Evolutionary conservation across 2,329 filamentous ascomycete species (phyloP).

Genomic region (Pyricularia grisea): DNA sequence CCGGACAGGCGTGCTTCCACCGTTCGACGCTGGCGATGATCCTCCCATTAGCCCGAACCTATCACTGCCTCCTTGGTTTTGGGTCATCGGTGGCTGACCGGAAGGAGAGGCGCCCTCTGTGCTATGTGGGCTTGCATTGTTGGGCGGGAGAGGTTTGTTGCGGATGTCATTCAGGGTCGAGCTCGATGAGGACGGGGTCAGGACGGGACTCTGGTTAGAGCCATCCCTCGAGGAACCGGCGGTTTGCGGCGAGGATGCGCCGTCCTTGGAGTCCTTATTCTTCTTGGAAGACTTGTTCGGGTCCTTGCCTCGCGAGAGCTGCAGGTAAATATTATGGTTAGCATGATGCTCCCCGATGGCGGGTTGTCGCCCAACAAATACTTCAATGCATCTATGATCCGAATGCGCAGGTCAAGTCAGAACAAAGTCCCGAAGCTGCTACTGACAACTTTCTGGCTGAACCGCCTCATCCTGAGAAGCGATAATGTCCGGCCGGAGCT

Average conservation of each 20-base stretch:
- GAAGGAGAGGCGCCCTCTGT: constrained; percentile 25
- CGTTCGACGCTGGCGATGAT: constrained; percentile 34
- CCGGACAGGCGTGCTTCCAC: constrained; percentile 52
- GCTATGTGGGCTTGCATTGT: constrained; percentile 32
- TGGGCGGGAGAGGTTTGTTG: constrained; percentile 66
- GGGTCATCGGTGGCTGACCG: constrained; percentile 8
- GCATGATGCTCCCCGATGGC: background rate
- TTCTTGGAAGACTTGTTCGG: constrained; percentile 75
- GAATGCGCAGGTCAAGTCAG: background rate
- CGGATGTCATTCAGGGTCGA: constrained; percentile 78
- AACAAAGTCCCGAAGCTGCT: constrained; percentile 11
- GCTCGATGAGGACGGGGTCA: constrained; percentile 82
- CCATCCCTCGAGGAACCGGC: constrained; percentile 38
- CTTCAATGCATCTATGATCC: background rate
- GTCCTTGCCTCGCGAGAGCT: constrained; percentile 89
- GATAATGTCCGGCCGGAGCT: background rate
- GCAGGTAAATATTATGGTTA: constrained; percentile 29
- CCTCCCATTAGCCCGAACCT: constrained; percentile 24
- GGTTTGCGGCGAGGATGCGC: constrained; percentile 70
- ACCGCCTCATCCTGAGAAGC: constrained; percentile 75
- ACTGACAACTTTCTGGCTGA: constrained; percentile 94
- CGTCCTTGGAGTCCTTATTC: constrained; percentile 63
- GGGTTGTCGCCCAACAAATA: background rate
- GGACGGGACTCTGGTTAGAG: constrained; percentile 47
- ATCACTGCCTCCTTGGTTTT: constrained; percentile 23